Conservation (phyloP, 495 filamentous ascomycete species). For the Neurospora sp. region DNA sequence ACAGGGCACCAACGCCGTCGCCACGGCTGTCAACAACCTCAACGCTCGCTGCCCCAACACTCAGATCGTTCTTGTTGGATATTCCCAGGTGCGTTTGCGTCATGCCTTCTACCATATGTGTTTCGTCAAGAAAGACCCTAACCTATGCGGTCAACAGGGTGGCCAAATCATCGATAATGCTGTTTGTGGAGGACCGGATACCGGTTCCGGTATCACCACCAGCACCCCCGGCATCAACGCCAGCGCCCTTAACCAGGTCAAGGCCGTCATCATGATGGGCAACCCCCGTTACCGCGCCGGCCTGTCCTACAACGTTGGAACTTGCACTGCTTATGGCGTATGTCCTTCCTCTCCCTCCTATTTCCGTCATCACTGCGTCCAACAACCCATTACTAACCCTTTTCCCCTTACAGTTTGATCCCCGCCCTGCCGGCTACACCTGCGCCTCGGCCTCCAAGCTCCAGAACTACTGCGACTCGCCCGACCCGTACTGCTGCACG, state of each 20-base stretch:
- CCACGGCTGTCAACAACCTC: constrained; percentile 43
- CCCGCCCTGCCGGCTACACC: constrained; percentile 43
- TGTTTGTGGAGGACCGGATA: constrained; percentile 47
- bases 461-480: constrained; percentile 50
- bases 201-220: constrained; percentile 10
- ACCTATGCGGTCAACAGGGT: constrained; percentile 29
- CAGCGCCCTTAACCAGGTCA: constrained; percentile 30
- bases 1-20: constrained; percentile 42
- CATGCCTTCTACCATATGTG: constrained; percentile 17
- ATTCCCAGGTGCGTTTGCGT: constrained; percentile 40
- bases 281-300: constrained; percentile 45
- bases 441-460: constrained; percentile 45
- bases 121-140: background rate
- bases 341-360: constrained; percentile 13
- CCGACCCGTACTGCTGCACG: constrained; percentile 56
- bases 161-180: constrained; percentile 56
- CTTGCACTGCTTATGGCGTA: constrained; percentile 48
- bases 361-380: background rate
- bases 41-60: constrained; percentile 43
- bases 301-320: constrained; percentile 51
- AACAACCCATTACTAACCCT: constrained; percentile 2
- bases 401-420: constrained; percentile 34
- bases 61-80: constrained; percentile 50
- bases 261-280: constrained; percentile 54
- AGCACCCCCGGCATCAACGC: constrained; percentile 32